Percentiles rank a stretch among this genome's conserved stretches.
These are phyloP conservation scores for Fusarium albosuccineum DNA, from an alignment of 2,329 filamentous ascomycete genomes.

Conservation along the genomic window DNA sequence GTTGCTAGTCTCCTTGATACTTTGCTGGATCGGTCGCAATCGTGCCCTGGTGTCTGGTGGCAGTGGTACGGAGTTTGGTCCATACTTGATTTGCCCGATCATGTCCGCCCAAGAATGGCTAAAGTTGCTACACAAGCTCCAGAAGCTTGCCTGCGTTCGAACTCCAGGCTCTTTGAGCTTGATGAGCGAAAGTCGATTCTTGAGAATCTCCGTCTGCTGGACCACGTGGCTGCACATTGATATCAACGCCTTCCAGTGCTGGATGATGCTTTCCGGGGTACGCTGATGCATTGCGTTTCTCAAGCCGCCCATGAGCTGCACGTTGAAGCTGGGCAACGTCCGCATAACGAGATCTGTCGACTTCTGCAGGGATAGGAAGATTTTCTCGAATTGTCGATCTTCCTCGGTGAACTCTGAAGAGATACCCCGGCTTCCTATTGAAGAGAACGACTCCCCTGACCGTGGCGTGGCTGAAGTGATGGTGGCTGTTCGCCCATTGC, in stretches of 20 bases:
- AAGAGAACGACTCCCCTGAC: constrained; percentile 84
- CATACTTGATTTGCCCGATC: constrained; percentile 70
- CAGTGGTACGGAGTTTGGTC: constrained; percentile 64
- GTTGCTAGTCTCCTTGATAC: constrained; percentile 83
- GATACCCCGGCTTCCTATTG: constrained; percentile 60
- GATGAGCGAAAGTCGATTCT: constrained; percentile 79
- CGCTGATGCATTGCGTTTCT: constrained; percentile 72
- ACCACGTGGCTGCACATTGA: constrained; percentile 78
- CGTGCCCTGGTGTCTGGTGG: constrained; percentile 78
- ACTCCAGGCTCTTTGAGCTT: constrained; percentile 87
- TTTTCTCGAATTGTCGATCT: constrained; percentile 83
- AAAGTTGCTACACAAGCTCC: constrained; percentile 81
- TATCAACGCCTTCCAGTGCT: constrained; percentile 78
- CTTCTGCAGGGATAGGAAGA: constrained; percentile 80
- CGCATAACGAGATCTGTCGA: constrained; percentile 81
- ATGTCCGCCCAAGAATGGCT: constrained; percentile 78
- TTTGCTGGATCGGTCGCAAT: constrained; percentile 84
- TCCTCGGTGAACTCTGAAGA: constrained; percentile 78
- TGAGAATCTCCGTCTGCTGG: constrained; percentile 79
- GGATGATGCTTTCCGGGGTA: constrained; percentile 69
- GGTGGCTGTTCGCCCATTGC: constrained; percentile 63
- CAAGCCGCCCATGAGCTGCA: constrained; percentile 74
- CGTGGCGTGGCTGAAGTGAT: constrained; percentile 77
- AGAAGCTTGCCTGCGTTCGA: constrained; percentile 72
- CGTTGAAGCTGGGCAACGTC: constrained; percentile 77